Base-by-base conservation (phyloP, 176 grass and related monocot genomes). In the Rhynchospora pubera region DNA sequence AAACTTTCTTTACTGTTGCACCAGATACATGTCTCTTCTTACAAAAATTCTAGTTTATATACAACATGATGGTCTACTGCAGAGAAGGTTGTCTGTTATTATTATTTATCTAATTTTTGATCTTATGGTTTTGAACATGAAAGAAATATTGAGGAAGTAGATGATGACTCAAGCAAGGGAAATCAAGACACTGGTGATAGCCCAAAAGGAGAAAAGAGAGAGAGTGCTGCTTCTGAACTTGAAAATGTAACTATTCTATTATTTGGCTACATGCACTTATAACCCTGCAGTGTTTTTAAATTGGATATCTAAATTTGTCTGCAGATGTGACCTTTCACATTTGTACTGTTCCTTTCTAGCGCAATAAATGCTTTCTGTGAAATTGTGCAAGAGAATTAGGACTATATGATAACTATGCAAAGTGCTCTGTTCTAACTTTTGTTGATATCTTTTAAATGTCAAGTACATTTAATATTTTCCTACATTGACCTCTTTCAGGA, bases 131-230 rank as follows among this genome's bases (percentile, higher is more conserved):
- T 70, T 91, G 23, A 61, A 64, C 14, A 88, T 88, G 77, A 84
- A 82, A 98, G 95, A 84, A 91, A 94, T 46, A 92, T 93, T 48
- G 90, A 91, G 2, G 90, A 83, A 64, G 92, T 91, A 65, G 90
- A 90, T 85, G 85, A 85, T 57, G 83, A 81, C 76, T 88, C 84
- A 80, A 90, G 74, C 69, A 82, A 82, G 18, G 85, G 80, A 84
- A 89, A 88, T 82, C 87, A 83, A n/a, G 71, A 83, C 4, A 62
- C 73, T 21, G 76, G 66, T 79, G 83, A 83, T 85, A 88, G 55
- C 15, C 78, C 90, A 79, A 32, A 63, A 85, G 71, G 30, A 67
- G 90, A 87, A 65, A 52, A 60, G 62, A 83, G 65, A 87, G 74
- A 59, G 69, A 78, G 55, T 79, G 78, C 83, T 74, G 9, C 72